Evolutionary conservation across 2,329 filamentous ascomycete genomes (phyloP).

Genomic region (Myriosclerotinia duriaeana): DNA sequence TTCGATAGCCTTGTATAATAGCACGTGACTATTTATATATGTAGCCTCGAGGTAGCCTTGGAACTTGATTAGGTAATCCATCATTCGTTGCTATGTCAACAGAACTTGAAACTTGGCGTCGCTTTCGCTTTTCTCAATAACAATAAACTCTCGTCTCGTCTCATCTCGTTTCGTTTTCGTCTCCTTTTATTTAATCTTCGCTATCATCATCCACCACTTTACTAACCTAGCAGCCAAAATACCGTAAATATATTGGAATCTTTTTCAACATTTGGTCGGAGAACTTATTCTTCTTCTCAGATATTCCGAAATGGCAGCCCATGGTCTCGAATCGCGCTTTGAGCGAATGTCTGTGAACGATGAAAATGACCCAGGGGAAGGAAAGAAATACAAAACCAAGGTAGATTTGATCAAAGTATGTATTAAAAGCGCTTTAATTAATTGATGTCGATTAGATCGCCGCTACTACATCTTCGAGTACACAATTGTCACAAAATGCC

Average conservation of each 20-base stretch:
- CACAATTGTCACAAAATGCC: conserved; percentile 50
- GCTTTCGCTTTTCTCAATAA: conserved; percentile 3
- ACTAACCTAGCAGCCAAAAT: conserved; percentile 29
- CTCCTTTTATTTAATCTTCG: background rate
- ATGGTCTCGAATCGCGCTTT: conserved; percentile 80
- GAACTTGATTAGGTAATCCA: background rate
- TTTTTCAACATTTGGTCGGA: background rate
- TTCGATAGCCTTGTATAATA: background rate
- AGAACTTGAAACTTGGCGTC: conserved; percentile 1
- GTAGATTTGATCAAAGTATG: conserved; percentile 48
- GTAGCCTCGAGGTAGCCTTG: too few relatives aligned
- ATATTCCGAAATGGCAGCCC: conserved; percentile 60
- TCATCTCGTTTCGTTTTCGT: background rate
- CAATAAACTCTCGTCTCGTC: conserved; percentile 4
- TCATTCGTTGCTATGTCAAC: conserved; percentile 19
- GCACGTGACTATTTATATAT: too few relatives aligned
- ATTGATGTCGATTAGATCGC: conserved; percentile 41
- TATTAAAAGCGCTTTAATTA: conserved; percentile 28
- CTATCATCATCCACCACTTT: background rate
- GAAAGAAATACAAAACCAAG: conserved; percentile 69
- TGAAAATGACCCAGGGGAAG: conserved; percentile 69
- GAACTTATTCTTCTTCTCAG: background rate
- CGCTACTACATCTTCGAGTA: conserved; percentile 32
- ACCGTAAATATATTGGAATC: background rate
- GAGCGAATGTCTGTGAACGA: conserved; percentile 88